Evolutionary conservation across 768 basidiomycete genomes (phyloP), one percentile per base, ranked within the genome.

Genomic region (Lanmaoa rubissima): DNA sequence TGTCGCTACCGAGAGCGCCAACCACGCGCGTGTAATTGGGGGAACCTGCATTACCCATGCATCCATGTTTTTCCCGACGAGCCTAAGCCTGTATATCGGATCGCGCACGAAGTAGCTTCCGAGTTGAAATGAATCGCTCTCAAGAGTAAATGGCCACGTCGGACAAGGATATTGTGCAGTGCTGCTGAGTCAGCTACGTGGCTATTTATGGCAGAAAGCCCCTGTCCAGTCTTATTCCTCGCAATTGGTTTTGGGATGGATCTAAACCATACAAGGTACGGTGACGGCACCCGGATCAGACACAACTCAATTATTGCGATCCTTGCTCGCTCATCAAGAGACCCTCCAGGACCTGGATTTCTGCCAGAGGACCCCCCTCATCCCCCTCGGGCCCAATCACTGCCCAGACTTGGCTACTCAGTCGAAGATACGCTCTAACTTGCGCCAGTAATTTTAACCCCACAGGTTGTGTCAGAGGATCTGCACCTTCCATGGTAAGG

Each of bases 41-140:
- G 94, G 94, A 57, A 98, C 90, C 65, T 94, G 92, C 31, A 81
- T 81, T 35, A 97, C 81, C 94, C 94, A 95, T 34, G 87, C 90
- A 69, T 96, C 93, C 90, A 92, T 91, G 48, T 48, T 67, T 44
- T 17, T 1, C 38, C 51, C 58, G 39, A 57, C 52, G 46, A 54
- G 28, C 50, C 42, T 21, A 28, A 53, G 48, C 50, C 21, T 38
- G 47, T 55, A 13, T 40, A 47, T 49, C 45, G 47, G 41, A 53
- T 46, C 40, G 28, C 35, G 28, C 40, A 38, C 41, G 39, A 35
- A 49, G 31, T 43, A 21, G 39, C 42, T 49, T 46, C 36, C 38
- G 35, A 34, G 39, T 26, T 35, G 46, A 31, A 21, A 36, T 47
- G 44, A 43, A 48, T 13, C n/a, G 40, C 9, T 47, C 11, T n/a